Percentiles rank a stretch among this genome's conserved stretches.
phyloP scores from a whole-genome alignment of 208 protist genomes.

The Crithidia bombi region DNA sequence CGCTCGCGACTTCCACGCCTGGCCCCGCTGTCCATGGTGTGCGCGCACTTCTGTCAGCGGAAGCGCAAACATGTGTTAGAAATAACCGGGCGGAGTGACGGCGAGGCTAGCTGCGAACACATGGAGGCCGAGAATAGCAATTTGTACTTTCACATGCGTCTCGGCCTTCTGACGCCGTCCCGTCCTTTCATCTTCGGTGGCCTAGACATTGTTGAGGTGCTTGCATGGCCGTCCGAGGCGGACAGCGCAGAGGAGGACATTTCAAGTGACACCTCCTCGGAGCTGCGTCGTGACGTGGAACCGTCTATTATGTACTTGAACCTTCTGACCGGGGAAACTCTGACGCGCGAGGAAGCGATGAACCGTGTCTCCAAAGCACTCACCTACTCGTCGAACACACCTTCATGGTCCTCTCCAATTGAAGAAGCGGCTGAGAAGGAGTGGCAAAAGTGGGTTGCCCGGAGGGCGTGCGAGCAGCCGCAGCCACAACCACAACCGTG shows the following conservation, averaged over 20 bases:
- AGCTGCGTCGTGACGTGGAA: neutral
- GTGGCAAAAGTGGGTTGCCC: slow-evolving; percentile 36
- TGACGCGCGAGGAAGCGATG: slow-evolving; percentile 32
- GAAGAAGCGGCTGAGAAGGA: slow-evolving; percentile 39
- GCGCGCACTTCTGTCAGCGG: slow-evolving; percentile 26
- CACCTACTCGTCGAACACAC: slow-evolving; percentile 10
- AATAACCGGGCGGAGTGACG: slow-evolving; percentile 3
- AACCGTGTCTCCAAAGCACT: slow-evolving; percentile 12
- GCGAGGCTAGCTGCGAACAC: slow-evolving; percentile 2
- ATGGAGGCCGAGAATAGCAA: slow-evolving; percentile 16
- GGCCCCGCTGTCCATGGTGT: slow-evolving; percentile 30
- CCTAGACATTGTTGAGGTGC: slow-evolving; percentile 56
- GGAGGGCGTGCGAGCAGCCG: slow-evolving; percentile 2
- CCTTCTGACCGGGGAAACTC: slow-evolving; percentile 36
- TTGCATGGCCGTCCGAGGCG: slow-evolving; percentile 28
- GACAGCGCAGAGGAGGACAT: slow-evolving; percentile 18
- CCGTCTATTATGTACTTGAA: slow-evolving; percentile 35
- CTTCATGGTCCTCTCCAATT: slow-evolving; percentile 29
- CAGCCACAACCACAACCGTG: slow-evolving; percentile 30
- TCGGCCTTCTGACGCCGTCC: slow-evolving; percentile 77
- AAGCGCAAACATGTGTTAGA: slow-evolving; percentile 28
- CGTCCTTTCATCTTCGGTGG: slow-evolving; percentile 76
- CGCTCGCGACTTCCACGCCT: slow-evolving; percentile 10
- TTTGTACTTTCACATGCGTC: slow-evolving; percentile 74
- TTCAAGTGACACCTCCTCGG: neutral